Base-by-base conservation (phyloP, 179 eudicot genomes). In the Carnegiea gigantea region DNA sequence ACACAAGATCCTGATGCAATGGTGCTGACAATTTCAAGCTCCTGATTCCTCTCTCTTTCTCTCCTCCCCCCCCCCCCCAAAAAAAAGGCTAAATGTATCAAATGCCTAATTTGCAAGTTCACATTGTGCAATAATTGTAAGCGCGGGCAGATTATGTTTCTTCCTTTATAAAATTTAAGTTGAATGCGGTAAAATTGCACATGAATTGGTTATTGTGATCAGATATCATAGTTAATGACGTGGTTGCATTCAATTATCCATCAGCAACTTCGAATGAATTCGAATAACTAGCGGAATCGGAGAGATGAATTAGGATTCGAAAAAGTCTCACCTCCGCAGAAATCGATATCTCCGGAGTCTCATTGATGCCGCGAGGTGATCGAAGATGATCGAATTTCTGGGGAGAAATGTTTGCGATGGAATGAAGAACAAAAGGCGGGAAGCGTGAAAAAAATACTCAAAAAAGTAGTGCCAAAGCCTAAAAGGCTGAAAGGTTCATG, bases 301-400 rank as follows among this genome's bases (percentile, higher is more conserved):
- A 15, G 64, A 74, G 26, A 23, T 11, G 3, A 80, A 30, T n/a
- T 80, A 80, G 78, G 73, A 78, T 73, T 80, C 59, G 73, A 59
- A 53, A 14, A 80, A 80, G 20, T 43, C 77, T 80, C 49, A 80
- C 83, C 78, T 73, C 36, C 33, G 8, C 44, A 59, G 28, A 40
- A 5, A 9, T 38, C 38, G 20, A 14, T n/a, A 36, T 6, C 38
- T 24, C 13, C 5, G 81, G 30, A 49, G 17, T 12, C 20, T 26
- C 18, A 13, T 28, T 30, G 72, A 6, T 24, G 23, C 36, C 36
- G 2, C 3, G 36, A 33, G 36, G 1, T 0, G 36, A 33, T 7
- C 28, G 0, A 77, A 26, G 21, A 33, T 8, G 51, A 40, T 59
- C 11, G 36, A 38, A 40, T 5, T 10, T 21, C 44, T 10, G 43